phyloP scores from a whole-genome alignment of 805 yeast species.

The Sugiyamaella marilandica region DNA sequence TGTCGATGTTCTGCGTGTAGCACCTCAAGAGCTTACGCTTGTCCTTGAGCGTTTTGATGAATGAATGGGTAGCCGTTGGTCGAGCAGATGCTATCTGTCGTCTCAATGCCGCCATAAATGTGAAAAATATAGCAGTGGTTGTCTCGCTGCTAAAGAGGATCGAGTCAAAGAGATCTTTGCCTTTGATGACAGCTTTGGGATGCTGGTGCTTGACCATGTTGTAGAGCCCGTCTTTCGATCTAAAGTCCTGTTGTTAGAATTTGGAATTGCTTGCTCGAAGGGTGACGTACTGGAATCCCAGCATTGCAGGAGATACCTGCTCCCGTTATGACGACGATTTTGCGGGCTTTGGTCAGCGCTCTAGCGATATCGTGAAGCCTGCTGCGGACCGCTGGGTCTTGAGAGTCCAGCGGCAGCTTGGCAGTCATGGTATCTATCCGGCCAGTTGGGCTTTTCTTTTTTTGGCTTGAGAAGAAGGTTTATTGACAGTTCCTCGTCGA shows the following conservation, averaged over 20 bases:
- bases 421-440: slow-evolving; percentile 9
- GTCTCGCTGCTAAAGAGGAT: slow-evolving; percentile 67
- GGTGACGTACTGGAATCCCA: slow-evolving; percentile 64
- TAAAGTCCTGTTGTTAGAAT: slow-evolving; percentile 49
- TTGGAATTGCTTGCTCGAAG: not conserved
- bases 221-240: slow-evolving; percentile 80
- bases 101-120: slow-evolving; percentile 82
- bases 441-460: not conserved
- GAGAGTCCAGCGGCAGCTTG: slow-evolving; percentile 14
- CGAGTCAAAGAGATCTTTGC: slow-evolving; percentile 88
- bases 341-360: slow-evolving; percentile 44
- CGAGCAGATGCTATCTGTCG: slow-evolving; percentile 56
- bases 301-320: slow-evolving; percentile 97
- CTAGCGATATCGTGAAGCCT: slow-evolving; percentile 32
- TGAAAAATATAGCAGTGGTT: slow-evolving; percentile 70
- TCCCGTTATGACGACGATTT: slow-evolving; percentile 74
- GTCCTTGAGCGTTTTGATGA: slow-evolving; percentile 56
- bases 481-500: no score
- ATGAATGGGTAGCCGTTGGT: slow-evolving; percentile 81
- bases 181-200: slow-evolving; percentile 62
- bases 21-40: slow-evolving; percentile 71
- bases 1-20: slow-evolving; percentile 94
- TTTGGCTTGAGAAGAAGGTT: no score
- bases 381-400: slow-evolving; percentile 19
- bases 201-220: slow-evolving; percentile 60